Conservation (phyloP, 257 asterid species). For the Nicotiana attenuata region DNA sequence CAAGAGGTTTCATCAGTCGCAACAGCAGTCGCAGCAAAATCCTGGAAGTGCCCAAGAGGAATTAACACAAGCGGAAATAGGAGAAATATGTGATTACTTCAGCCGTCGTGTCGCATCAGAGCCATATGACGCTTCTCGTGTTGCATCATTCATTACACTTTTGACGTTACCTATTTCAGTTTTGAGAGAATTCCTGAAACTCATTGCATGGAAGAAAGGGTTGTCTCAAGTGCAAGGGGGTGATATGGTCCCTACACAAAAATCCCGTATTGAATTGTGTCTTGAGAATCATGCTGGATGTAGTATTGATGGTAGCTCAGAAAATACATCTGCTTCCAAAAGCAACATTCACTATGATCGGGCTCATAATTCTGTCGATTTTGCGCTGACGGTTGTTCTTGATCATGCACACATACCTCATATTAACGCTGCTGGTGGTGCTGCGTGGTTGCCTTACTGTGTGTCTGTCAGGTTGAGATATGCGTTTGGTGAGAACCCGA, state of each 20-base stretch:
- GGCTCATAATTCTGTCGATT: conserved; percentile 77
- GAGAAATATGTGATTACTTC: conserved; percentile 95
- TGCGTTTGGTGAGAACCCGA: conserved; percentile 66
- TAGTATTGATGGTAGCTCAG: conserved; percentile 47
- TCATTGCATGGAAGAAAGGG: conserved; percentile 98
- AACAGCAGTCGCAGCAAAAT: conserved; percentile 89
- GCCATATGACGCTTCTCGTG: conserved; percentile 98
- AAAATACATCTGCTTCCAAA: conserved; percentile 51
- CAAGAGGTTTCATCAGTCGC: conserved; percentile 85
- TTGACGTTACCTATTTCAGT: conserved; percentile 91
- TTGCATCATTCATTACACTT: conserved; percentile 93
- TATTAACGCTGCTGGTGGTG: conserved; percentile 95
- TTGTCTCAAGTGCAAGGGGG: conserved; percentile 73
- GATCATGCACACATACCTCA: conserved; percentile 90
- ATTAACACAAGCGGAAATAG: conserved; percentile 84
- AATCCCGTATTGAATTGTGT: conserved; percentile 91
- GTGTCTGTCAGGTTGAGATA: conserved; percentile 83
- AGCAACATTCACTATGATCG: conserved; percentile 89
- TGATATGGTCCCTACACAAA: conserved; percentile 73
- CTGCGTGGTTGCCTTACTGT: conserved; percentile 98
- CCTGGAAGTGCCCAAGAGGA: conserved; percentile 78
- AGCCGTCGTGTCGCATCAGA: conserved; percentile 99
- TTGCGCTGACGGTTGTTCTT: conserved; percentile 90
- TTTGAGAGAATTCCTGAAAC: conserved; percentile 83
- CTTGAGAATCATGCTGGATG: conserved; percentile 90